Base-by-base conservation (phyloP, 2,329 filamentous ascomycete genomes). In the Diplodia mutila region DNA sequence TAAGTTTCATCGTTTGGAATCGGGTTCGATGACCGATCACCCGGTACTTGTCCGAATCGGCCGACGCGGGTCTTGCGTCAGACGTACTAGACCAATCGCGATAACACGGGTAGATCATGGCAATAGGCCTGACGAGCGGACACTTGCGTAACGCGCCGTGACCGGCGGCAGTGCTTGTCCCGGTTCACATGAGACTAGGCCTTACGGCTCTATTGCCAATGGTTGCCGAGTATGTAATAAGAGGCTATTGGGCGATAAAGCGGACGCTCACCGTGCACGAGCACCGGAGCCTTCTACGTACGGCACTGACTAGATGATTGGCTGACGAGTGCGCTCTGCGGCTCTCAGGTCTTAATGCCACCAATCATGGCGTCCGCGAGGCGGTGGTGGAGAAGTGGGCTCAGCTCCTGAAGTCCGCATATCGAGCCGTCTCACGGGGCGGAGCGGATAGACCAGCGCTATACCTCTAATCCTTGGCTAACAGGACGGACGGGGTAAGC, bases 61-160 rank as follows among this genome's bases (percentile, higher is more conserved):
- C 34, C 37, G 55, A 42, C 37, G 21, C 21, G 16, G 57, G 46
- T 61, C 57, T 61, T 61, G 57, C 39, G 25, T 42, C 21, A 61
- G 25, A 21, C 27, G 39, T 61, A 27, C 57, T 49, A 61, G 21
- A 61, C 57, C 18, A 32, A 61, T 61, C 57, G 39, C 39, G 25
- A 61, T 18, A 29, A 48, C 14, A 39, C 57, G 57, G 57, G 57
- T 49, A 61, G 57, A 61, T 61, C 57, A 32, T 61, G 25, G 37
- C 34, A 29, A 46, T 59, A 59, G 42, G 37, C 55, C 55, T 27
- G 55, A 37, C 23, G 46, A 61, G 57, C 32, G 57, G 57, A 21
- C 57, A 18, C 39, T 42, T 49, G 39, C 49, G 57, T 61, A 34
- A 61, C 25, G 25, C 25, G 25, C 25, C 25, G 39, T 27, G 57